Conservation (phyloP, 2,329 filamentous ascomycete genomes). For the Tothia fuscella region DNA sequence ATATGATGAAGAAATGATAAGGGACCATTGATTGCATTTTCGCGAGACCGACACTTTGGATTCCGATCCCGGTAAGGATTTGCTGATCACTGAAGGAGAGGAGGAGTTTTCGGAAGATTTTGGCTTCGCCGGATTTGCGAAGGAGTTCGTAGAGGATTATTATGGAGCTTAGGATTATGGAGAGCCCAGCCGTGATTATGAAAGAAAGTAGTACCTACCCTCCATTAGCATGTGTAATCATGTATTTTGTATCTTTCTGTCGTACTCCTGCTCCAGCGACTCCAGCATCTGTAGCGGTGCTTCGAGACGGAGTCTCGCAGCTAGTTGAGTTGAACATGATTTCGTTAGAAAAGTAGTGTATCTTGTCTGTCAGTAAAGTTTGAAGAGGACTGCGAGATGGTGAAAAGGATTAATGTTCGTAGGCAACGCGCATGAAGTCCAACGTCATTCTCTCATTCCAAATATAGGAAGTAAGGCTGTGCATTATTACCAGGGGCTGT, state of each 20-base stretch:
- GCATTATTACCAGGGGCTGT: too few species aligned
- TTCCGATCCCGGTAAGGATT: constrained; percentile 56
- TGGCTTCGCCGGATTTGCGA: constrained; percentile 33
- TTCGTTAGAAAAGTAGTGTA: too few species aligned
- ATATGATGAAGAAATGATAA: constrained; percentile 61
- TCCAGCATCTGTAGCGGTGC: constrained; percentile 41
- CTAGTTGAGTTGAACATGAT: constrained; percentile 16
- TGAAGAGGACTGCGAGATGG: too few species aligned
- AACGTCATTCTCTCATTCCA: too few species aligned
- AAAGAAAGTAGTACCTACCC: constrained; percentile 50
- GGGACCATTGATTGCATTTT: constrained; percentile 47
- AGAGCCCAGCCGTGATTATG: constrained; percentile 49
- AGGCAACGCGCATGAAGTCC: too few species aligned
- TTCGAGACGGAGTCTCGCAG: constrained; percentile 33
- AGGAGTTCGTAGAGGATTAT: constrained; percentile 45
- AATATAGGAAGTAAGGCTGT: too few species aligned
- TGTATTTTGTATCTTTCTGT: constrained; percentile 10
- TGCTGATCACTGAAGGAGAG: constrained; percentile 56
- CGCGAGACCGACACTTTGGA: constrained; percentile 51
- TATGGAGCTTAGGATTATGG: constrained; percentile 42
- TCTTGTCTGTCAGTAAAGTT: too few species aligned
- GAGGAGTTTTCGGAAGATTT: constrained; percentile 51
- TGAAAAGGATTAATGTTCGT: too few species aligned
- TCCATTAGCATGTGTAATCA: background rate
- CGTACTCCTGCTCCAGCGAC: constrained; percentile 46